These are phyloP conservation scores for Trypanosoma lewisi DNA, from an alignment of 208 protist genomes.

Conservation along the genomic window DNA sequence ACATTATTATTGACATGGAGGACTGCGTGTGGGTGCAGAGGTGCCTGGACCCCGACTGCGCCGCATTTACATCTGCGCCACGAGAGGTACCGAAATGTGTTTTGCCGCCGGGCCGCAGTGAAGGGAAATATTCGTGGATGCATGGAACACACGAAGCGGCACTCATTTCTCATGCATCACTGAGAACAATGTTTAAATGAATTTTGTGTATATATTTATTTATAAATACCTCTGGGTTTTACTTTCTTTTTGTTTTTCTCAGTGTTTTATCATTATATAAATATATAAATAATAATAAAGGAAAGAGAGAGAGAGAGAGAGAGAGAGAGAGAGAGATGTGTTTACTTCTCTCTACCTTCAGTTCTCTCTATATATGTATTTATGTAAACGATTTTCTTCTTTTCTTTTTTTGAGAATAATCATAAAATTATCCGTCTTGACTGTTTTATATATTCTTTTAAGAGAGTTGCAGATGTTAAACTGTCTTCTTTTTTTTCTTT, in stretches of 20 bases:
- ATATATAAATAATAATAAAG: slow-evolving; percentile 4
- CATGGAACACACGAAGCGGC: background rate
- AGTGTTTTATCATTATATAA: background rate
- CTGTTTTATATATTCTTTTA: too few species aligned
- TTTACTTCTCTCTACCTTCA: background rate
- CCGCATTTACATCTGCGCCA: slow-evolving; percentile 31
- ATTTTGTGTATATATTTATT: background rate
- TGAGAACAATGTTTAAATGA: slow-evolving; percentile 9
- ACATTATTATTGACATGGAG: slow-evolving; percentile 56
- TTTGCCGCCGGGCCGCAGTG: background rate
- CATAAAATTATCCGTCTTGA: background rate
- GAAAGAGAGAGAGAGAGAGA: background rate
- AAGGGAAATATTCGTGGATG: too few species aligned
- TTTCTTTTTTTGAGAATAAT: too few species aligned
- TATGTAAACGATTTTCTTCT: background rate
- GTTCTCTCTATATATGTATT: background rate
- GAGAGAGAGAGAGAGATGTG: background rate
- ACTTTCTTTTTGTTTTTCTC: too few species aligned
- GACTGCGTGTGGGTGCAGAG: slow-evolving; percentile 57
- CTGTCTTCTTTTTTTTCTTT: background rate
- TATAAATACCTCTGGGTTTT: too few species aligned
- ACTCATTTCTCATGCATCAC: slow-evolving; percentile 8
- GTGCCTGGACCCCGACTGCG: slow-evolving; percentile 86
- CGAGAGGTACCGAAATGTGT: slow-evolving; percentile 8
- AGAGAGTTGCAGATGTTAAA: too few species aligned